Evolutionary conservation across 176 grass and related monocot genomes (phyloP), one percentile per base, ranked within the genome.

Genomic region (Echinochloa phyllopogon): DNA sequence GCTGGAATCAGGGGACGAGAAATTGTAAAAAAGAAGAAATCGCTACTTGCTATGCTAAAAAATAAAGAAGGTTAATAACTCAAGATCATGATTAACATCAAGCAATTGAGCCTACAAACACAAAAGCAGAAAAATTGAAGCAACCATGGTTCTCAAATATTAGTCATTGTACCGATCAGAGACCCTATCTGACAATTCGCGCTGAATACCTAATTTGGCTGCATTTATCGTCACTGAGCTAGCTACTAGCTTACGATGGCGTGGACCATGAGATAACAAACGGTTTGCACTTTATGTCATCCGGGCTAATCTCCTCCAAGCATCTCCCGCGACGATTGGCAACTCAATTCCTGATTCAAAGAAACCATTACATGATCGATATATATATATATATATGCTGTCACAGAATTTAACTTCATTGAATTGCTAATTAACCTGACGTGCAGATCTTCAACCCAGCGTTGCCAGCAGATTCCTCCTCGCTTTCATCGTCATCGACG

Each of bases 281-380:
- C 4, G 3, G 40, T 42, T 38, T 66, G 40, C 16, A 16, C 13
- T 72, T 80, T 60, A 50, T 25, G 33, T 62, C 41, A 23, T 65
- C 60, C 60, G 39, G 2, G 45, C 18, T 47, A 87, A 64, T 66
- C 52, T 87, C 37, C 52, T 84, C 81, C 85, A 91, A 62, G 69
- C 40, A 71, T 87, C 81, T 75, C 41, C 75, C 8, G 75, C 48
- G 51, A 87, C 84, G 43, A 87, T 91, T 6, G 80, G 89, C 69
- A 84, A 48, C 20, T 57, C 81, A 8, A 20, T 91, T 62, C 75
- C 85, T 87, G 89, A 8, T 25, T 80, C 79, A 87, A 87, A 68
- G 8, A 85, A 88, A 40, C 50, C 61, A 41, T 23, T 20, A 72
- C 55, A 86, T 73, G 44, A 76, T 83, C 72, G 73, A 33, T 17